Evolutionary conservation across 441 rosid species (phyloP).

Genomic region (Pelargonium fulgidum): DNA sequence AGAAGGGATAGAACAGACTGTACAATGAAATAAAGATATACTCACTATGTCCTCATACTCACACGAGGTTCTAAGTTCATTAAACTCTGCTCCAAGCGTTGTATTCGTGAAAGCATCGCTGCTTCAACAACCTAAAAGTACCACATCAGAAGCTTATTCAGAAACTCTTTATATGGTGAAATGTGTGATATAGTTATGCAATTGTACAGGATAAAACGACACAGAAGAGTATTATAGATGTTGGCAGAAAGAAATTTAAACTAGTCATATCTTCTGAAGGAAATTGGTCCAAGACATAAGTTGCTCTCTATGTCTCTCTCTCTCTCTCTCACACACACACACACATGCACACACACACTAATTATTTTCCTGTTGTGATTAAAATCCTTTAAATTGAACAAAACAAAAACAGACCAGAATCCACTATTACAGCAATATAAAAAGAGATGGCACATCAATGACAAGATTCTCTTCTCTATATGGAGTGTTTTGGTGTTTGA

Average conservation of each 20-base stretch:
- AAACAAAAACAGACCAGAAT: too few species aligned
- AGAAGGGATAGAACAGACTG: slow-evolving; percentile 6
- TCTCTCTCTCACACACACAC: too few species aligned
- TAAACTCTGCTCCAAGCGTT: slow-evolving; percentile 70
- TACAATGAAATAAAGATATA: slow-evolving; percentile 24
- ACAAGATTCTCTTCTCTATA: too few species aligned
- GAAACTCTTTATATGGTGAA: too few species aligned
- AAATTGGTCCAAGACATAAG: not conserved
- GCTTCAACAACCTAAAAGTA: slow-evolving; percentile 80
- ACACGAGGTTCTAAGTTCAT: slow-evolving; percentile 93
- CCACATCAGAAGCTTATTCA: slow-evolving; percentile 6
- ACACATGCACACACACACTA: too few species aligned
- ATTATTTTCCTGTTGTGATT: too few species aligned
- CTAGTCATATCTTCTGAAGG: not conserved
- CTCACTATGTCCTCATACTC: slow-evolving; percentile 67
- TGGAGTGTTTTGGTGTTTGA: too few species aligned
- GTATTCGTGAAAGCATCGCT: slow-evolving; percentile 77
- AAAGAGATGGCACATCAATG: too few species aligned
- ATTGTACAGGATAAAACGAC: not conserved
- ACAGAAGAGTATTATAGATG: not conserved
- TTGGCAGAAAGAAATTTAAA: not conserved
- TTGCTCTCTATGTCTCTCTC: too few species aligned
- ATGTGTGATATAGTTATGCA: not conserved
- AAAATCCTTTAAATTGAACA: too few species aligned
- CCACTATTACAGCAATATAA: too few species aligned